These are phyloP conservation scores for Sanguinoderma infundibulare DNA, from an alignment of 1,284 basidiomycete genomes.

Conservation along the genomic window DNA sequence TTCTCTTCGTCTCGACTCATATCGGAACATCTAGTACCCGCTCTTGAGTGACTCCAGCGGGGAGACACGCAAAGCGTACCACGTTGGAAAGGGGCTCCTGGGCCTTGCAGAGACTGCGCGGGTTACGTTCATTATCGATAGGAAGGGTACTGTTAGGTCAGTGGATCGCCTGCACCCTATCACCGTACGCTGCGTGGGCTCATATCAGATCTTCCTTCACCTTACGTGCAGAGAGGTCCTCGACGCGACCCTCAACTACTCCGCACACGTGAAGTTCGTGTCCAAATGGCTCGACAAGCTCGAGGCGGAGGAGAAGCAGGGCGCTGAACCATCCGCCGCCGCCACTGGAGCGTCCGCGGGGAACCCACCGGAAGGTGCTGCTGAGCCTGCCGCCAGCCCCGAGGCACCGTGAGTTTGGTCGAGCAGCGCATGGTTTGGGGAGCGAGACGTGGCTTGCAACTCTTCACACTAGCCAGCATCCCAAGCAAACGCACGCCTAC, in stretches of 20 bases:
- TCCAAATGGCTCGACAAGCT: slow-evolving; percentile 64
- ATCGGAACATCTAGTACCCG: slow-evolving; percentile 55
- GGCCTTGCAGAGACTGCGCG: slow-evolving; percentile 65
- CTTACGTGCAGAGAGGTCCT: slow-evolving; percentile 50
- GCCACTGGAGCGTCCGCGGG: slow-evolving; percentile 18
- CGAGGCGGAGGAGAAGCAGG: slow-evolving; percentile 41
- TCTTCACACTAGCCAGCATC: background rate
- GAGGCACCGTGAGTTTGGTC: slow-evolving; percentile 16
- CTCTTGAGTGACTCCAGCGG: slow-evolving; percentile 73
- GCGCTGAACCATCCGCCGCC: slow-evolving; percentile 20
- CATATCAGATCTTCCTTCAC: background rate
- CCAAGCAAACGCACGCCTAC: background rate
- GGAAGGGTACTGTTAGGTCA: slow-evolving; percentile 66
- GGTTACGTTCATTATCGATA: slow-evolving; percentile 77
- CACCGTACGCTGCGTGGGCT: background rate
- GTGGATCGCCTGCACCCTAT: slow-evolving; percentile 15
- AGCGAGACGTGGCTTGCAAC: background rate
- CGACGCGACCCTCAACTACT: slow-evolving; percentile 62
- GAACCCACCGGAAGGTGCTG: slow-evolving; percentile 8
- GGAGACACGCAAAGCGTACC: slow-evolving; percentile 64
- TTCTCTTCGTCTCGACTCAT: background rate
- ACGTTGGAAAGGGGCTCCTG: slow-evolving; percentile 65
- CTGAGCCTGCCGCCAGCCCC: slow-evolving; percentile 14
- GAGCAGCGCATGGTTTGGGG: slow-evolving; percentile 23
- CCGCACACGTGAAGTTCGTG: slow-evolving; percentile 70